phyloP scores from a whole-genome alignment of 2,329 filamentous ascomycete genomes.

The Verticillium klebahnii region DNA sequence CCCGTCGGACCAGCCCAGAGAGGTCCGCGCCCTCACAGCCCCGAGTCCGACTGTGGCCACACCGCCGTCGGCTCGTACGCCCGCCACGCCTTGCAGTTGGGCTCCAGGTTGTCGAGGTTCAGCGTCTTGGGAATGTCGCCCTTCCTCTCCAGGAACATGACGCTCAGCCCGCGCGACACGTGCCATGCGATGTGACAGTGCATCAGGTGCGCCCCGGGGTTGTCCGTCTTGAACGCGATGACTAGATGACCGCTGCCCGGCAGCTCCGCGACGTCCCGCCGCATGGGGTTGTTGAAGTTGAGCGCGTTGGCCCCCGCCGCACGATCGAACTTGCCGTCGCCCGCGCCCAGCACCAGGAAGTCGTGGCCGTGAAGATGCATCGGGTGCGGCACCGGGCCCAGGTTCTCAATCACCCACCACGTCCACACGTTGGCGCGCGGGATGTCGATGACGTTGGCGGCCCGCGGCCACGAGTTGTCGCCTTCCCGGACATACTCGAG shows the following conservation, averaged over 20 bases:
- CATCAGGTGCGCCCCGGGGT: constrained; percentile 43
- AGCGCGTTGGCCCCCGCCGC: constrained; percentile 20
- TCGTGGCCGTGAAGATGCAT: constrained; percentile 46
- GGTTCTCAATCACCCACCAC: constrained; percentile 26
- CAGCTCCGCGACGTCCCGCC: constrained; percentile 41
- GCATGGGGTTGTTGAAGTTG: constrained; percentile 34
- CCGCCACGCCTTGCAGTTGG: constrained; percentile 14
- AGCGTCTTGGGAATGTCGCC: constrained; percentile 11
- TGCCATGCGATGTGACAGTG: constrained; percentile 49
- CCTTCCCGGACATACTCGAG: constrained; percentile 21
- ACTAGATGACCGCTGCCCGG: constrained; percentile 37
- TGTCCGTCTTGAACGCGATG: constrained; percentile 43
- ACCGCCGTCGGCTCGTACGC: constrained; percentile 8
- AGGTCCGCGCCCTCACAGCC: constrained; percentile 5
- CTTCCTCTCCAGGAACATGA: constrained; percentile 44
- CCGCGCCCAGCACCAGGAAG: constrained; percentile 23
- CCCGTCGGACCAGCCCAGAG: background rate
- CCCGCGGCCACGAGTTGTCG: constrained; percentile 11
- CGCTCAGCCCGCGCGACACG: constrained; percentile 38
- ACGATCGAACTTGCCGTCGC: constrained; percentile 12
- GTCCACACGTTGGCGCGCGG: constrained; percentile 19
- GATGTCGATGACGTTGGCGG: constrained; percentile 16
- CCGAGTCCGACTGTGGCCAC: constrained; percentile 14
- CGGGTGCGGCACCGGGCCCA: constrained; percentile 29
- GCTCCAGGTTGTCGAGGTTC: constrained; percentile 9